phyloP scores from a whole-genome alignment of 768 basidiomycete genomes.

The Favolaschia claudopus region DNA sequence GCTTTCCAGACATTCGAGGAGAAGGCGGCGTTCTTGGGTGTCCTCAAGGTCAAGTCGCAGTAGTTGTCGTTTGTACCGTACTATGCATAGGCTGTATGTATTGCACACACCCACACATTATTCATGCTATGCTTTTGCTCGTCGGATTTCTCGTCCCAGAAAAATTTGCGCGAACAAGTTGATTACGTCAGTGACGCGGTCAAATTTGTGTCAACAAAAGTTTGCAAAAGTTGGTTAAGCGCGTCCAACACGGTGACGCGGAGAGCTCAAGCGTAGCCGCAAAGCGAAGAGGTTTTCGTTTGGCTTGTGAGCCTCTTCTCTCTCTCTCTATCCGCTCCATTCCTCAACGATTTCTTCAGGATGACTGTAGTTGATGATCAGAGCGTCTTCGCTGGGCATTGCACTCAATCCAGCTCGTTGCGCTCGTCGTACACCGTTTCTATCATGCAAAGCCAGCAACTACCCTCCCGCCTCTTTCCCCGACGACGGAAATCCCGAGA shows the following conservation, averaged over 20 bases:
- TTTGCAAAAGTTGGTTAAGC: too few species aligned
- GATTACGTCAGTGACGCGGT: too few species aligned
- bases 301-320: conserved; percentile 25
- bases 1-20: conserved; percentile 97
- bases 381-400: conserved; percentile 82
- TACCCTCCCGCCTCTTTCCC: conserved; percentile 13
- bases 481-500: conserved; percentile 11
- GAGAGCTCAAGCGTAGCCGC: too few species aligned
- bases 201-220: too few species aligned
- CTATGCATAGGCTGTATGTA: conserved; percentile 46
- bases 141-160: neutral
- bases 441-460: conserved; percentile 24
- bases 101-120: conserved; percentile 31
- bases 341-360: conserved; percentile 45
- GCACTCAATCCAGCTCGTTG: conserved; percentile 46
- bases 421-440: conserved; percentile 14
- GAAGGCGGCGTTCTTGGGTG: conserved; percentile 93
- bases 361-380: conserved; percentile 89
- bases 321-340: neutral
- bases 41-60: conserved; percentile 86
- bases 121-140: conserved; percentile 21
- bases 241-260: too few species aligned
- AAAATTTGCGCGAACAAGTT: too few species aligned
- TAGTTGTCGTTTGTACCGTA: conserved; percentile 48
- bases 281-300: conserved; percentile 14